Evolutionary conservation across 352 stramenopile genomes (phyloP).

Genomic region (Phytopythium mirpurense): DNA sequence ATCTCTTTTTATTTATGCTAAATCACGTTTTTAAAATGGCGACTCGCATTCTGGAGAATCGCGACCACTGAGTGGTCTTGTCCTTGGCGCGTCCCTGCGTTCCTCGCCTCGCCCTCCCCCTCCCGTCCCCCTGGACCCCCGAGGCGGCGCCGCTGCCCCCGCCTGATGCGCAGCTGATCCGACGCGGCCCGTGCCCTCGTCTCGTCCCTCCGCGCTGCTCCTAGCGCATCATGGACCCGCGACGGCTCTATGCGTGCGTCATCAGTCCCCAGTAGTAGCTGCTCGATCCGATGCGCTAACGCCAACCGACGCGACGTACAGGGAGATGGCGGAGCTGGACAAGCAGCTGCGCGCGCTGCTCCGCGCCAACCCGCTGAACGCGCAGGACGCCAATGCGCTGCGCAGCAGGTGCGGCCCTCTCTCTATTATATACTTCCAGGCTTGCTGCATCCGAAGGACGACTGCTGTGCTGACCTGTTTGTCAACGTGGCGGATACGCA

Average conservation of each 20-base stretch:
- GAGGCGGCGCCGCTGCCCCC: conserved; percentile 1
- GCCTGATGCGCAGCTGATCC: conserved; percentile 3
- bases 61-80: no score
- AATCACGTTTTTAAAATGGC: no score
- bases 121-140: no score
- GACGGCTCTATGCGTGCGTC: conserved; percentile 6
- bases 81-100: no score
- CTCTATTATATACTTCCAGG: no score
- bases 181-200: not conserved
- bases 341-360: conserved; percentile 70
- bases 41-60: no score
- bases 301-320: conserved; percentile 9
- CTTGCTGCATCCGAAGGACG: no score
- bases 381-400: conserved; percentile 50
- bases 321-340: conserved; percentile 66
- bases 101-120: no score
- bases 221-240: conserved; percentile 7
- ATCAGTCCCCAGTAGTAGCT: no score
- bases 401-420: conserved; percentile 23
- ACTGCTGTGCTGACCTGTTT: not conserved
- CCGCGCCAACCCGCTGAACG: conserved; percentile 57
- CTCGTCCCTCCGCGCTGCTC: not conserved
- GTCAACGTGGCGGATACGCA: conserved; percentile 8
- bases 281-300: no score
- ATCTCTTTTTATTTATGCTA: no score